Base-by-base conservation (phyloP, 495 filamentous ascomycete species). In the Aspergillus olivimuriae region DNA sequence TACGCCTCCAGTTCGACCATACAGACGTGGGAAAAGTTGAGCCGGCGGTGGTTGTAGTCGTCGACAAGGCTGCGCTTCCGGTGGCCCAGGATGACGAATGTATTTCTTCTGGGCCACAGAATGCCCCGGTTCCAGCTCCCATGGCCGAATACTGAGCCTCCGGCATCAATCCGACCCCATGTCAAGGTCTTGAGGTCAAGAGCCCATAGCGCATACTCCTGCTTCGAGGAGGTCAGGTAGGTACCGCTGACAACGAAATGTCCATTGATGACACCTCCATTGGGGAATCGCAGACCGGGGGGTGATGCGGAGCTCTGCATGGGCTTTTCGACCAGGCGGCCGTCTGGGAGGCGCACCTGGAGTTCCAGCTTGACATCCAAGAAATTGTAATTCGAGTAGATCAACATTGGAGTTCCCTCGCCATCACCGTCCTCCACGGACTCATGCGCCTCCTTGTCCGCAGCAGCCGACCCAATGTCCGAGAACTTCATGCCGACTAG, bases 341-440 rank as follows among this genome's bases (percentile, higher is more conserved):
- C 92, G 61, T 98, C 91, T 20, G 86, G 78, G 11, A 81, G 59
- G 41, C 92, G 80, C 34, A 98, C 77, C 56, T 97, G 94, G 22
- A 98, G 72, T 59, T 97, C 92, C 16, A 98, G 65, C 56, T 95
- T 97, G 47, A 97, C 92, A 48, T 97, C 89, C 28, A 97, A 61
- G 59, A 98, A 98, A 62, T 98, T 97, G 61, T 97, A 98, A 56
- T 98, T 98, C 31, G 92, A 97, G 61, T 98, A 98, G 22, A 98
- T 94, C 40, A 98, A 74, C 88, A 96, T 95, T 4, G 89, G 87
- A 11, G 82, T 84, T 3, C 82, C 75, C 24, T 85, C 77, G 11
- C 50, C 69, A 64, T 46, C 72, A 15, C 65, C 54, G 3, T 69
- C 60, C 18, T 63, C 62, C 14, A 48, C 52, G 12, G 62, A 54